A percentile compares a stretch with the other conserved stretches of the same genome.
Evolutionary conservation across 192 early-diverging fungal species (phyloP).

Genomic region (Umbelopsis sp.): DNA sequence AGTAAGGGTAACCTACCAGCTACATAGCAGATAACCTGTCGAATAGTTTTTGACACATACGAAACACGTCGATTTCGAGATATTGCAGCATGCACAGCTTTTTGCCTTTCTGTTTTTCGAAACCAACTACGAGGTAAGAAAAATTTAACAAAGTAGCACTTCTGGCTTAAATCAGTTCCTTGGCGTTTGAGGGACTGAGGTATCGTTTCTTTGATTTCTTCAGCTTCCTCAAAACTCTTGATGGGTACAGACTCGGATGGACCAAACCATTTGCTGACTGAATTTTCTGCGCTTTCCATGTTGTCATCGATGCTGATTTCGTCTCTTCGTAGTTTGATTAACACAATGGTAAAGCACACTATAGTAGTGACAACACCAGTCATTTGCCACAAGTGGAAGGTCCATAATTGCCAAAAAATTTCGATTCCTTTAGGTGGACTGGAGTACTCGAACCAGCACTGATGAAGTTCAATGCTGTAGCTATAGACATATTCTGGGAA

Average conservation of each 20-base stretch:
- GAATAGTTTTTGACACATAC: neutral
- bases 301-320: slow-evolving; percentile 3
- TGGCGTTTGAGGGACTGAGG: neutral
- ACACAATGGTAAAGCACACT: neutral
- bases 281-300: neutral
- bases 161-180: neutral
- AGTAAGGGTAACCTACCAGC: neutral
- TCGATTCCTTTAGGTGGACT: neutral
- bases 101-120: neutral
- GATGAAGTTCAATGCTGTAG: neutral
- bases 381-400: neutral
- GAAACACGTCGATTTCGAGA: neutral
- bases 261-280: neutral
- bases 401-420: slow-evolving; percentile 8
- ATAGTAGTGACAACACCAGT: neutral
- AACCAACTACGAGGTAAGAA: neutral
- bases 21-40: neutral
- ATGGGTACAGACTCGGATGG: neutral
- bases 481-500: neutral
- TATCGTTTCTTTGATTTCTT: neutral
- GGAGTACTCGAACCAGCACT: neutral
- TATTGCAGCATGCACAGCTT: neutral
- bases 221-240: neutral
- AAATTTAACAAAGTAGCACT: neutral
- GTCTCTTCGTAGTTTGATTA: neutral